Evolutionary conservation across 2,329 filamentous ascomycete genomes (phyloP).

Genomic region (Pseudomassariella vexata): DNA sequence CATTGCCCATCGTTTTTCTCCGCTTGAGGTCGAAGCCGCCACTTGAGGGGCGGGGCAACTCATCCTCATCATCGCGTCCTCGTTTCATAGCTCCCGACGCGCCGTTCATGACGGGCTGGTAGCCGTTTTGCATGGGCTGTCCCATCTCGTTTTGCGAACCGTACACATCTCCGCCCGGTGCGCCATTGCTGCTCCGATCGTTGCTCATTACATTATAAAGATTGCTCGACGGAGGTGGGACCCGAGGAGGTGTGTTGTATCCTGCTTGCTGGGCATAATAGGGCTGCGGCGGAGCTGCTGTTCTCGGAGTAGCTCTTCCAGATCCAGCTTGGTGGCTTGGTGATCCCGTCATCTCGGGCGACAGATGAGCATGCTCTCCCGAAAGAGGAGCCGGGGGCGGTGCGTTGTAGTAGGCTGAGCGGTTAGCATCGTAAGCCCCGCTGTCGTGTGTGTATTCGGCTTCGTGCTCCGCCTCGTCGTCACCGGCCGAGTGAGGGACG

Average conservation of each 20-base stretch:
- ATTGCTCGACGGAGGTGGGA: slow-evolving; percentile 65
- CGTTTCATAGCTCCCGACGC: slow-evolving; percentile 38
- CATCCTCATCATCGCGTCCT: slow-evolving; percentile 54
- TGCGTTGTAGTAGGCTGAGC: slow-evolving; percentile 72
- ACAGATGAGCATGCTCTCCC: slow-evolving; percentile 69
- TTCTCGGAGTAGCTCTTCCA: slow-evolving; percentile 80
- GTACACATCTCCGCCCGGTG: slow-evolving; percentile 63
- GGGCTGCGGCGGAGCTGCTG: slow-evolving; percentile 62
- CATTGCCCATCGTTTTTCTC: slow-evolving; percentile 69
- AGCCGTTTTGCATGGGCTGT: slow-evolving; percentile 52
- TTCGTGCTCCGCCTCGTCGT: slow-evolving; percentile 69
- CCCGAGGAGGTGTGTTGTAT: slow-evolving; percentile 75
- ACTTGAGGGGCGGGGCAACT: slow-evolving; percentile 54
- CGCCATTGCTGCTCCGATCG: slow-evolving; percentile 65
- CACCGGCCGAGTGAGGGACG: slow-evolving; percentile 46
- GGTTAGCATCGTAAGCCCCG: slow-evolving; percentile 66
- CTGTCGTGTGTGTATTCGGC: slow-evolving; percentile 84
- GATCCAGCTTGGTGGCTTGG: slow-evolving; percentile 74
- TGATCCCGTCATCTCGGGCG: slow-evolving; percentile 77
- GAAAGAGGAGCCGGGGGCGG: slow-evolving; percentile 60
- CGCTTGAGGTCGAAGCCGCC: slow-evolving; percentile 67
- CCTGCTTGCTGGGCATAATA: slow-evolving; percentile 66
- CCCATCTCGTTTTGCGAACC: slow-evolving; percentile 57
- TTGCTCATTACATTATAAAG: slow-evolving; percentile 88
- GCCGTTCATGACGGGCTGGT: slow-evolving; percentile 65